These are phyloP conservation scores for Tulasnella sp. DNA, from an alignment of 768 basidiomycete genomes.

Conservation along the genomic window DNA sequence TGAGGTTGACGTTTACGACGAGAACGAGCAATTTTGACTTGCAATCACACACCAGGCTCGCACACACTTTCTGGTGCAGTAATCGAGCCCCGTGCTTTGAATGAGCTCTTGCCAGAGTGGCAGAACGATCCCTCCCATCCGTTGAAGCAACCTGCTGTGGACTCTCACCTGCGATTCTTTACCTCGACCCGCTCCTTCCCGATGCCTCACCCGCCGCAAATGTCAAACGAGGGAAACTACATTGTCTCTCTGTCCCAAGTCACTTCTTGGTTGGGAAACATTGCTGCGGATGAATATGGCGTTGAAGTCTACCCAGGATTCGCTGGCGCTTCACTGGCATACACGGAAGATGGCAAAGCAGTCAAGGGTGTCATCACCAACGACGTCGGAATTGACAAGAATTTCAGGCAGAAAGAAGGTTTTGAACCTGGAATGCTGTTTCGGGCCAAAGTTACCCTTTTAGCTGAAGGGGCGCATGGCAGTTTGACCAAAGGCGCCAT, in stretches of 20 bases:
- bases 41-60: constrained; percentile 54
- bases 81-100: constrained; percentile 84
- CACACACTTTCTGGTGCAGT: constrained; percentile 96
- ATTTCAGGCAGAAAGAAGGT: constrained; percentile 69
- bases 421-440: constrained; percentile 98
- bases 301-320: constrained; percentile 98
- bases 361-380: constrained; percentile 85
- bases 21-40: neutral
- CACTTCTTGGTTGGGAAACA: constrained; percentile 79
- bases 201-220: constrained; percentile 94
- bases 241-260: constrained; percentile 85
- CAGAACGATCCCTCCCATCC: constrained; percentile 58
- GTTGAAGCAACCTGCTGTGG: constrained; percentile 71
- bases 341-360: constrained; percentile 55
- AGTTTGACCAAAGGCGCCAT: constrained; percentile 79
- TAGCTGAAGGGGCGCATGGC: constrained; percentile 95
- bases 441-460: constrained; percentile 81
- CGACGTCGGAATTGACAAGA: constrained; percentile 85
- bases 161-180: constrained; percentile 80
- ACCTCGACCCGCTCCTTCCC: constrained; percentile 66
- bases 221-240: constrained; percentile 93
- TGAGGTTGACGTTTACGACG: constrained; percentile 30
- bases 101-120: constrained; percentile 91
- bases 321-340: constrained; percentile 80
- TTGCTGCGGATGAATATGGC: constrained; percentile 76